Percentiles rank a stretch among this genome's conserved stretches.
Evolutionary conservation across 768 basidiomycete species (phyloP).

Genomic region (Lactarius hatsudake): DNA sequence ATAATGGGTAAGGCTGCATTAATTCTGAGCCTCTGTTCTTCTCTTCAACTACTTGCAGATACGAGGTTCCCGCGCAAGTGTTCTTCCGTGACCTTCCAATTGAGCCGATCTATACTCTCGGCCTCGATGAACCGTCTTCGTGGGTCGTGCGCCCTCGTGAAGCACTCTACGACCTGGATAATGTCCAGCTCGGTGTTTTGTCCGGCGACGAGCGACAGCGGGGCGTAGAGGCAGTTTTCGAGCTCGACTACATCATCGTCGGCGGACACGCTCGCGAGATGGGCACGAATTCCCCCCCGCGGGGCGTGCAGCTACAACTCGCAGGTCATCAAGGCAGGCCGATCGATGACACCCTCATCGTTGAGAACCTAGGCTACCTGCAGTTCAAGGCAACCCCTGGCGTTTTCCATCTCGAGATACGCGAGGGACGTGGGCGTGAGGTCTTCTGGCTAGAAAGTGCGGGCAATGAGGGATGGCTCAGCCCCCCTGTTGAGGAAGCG

Average conservation of each 20-base stretch:
- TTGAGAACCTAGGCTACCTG: slow-evolving; percentile 93
- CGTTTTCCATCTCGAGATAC: slow-evolving; percentile 77
- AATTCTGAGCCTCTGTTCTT: not conserved
- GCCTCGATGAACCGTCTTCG: slow-evolving; percentile 84
- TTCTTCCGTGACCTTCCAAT: slow-evolving; percentile 71
- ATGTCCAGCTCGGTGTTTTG: slow-evolving; percentile 78
- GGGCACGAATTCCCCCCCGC: slow-evolving; percentile 62
- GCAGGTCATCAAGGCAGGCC: slow-evolving; percentile 40
- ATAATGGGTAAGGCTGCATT: slow-evolving; percentile 55
- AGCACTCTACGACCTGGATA: slow-evolving; percentile 91
- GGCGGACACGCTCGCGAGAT: slow-evolving; percentile 92
- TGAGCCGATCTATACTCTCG: slow-evolving; percentile 91
- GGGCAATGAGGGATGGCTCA: slow-evolving; percentile 88
- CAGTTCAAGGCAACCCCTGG: slow-evolving; percentile 96
- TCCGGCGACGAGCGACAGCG: slow-evolving; percentile 46
- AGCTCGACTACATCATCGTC: slow-evolving; percentile 86
- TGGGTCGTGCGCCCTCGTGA: slow-evolving; percentile 93
- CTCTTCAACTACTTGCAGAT: slow-evolving; percentile 36
- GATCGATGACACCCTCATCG: slow-evolving; percentile 87
- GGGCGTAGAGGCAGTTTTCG: slow-evolving; percentile 76
- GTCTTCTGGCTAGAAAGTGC: slow-evolving; percentile 83
- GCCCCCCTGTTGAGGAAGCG: slow-evolving; percentile 60
- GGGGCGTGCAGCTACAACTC: slow-evolving; percentile 90
- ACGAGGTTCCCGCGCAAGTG: slow-evolving; percentile 56
- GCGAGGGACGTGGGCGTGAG: slow-evolving; percentile 75